phyloP scores from a whole-genome alignment of 306 rosid genomes.

The Cucurbita maxima region DNA sequence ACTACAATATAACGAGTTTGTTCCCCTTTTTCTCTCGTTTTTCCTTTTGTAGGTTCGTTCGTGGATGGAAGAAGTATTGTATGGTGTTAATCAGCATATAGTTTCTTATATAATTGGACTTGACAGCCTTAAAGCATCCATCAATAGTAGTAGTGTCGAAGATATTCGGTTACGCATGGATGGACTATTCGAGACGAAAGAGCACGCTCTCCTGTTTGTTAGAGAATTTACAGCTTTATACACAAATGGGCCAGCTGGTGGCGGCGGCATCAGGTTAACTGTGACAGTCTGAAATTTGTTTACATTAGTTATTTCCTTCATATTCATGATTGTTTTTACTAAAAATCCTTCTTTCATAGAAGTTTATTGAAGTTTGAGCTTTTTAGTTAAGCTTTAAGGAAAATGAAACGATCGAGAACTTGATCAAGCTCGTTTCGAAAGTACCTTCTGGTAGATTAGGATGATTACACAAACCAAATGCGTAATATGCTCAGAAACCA shows the following conservation, averaged over 20 bases:
- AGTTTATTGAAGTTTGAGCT: background rate
- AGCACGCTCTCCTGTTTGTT: slow-evolving; percentile 52
- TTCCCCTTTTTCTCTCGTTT: background rate
- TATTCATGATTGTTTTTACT: background rate
- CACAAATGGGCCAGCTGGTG: slow-evolving; percentile 96
- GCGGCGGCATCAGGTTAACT: slow-evolving; percentile 79
- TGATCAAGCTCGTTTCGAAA: background rate
- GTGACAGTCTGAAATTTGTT: background rate
- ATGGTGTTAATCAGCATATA: slow-evolving; percentile 30
- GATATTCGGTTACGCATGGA: slow-evolving; percentile 86
- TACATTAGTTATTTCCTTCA: background rate
- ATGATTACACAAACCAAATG: background rate
- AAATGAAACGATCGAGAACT: background rate
- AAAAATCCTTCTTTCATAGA: background rate
- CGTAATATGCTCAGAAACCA: background rate
- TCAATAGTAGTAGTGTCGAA: slow-evolving; percentile 20
- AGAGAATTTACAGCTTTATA: slow-evolving; percentile 70
- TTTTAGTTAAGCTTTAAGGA: background rate
- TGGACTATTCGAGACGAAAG: slow-evolving; percentile 54
- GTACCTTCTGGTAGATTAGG: background rate
- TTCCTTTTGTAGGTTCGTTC: slow-evolving; percentile 54
- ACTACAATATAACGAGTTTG: background rate
- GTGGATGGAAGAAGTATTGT: slow-evolving; percentile 77
- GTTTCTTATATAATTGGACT: slow-evolving; percentile 69
- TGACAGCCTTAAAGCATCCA: slow-evolving; percentile 65